phyloP scores from a whole-genome alignment of 345 rosid species.

The Pistacia atlantica region DNA sequence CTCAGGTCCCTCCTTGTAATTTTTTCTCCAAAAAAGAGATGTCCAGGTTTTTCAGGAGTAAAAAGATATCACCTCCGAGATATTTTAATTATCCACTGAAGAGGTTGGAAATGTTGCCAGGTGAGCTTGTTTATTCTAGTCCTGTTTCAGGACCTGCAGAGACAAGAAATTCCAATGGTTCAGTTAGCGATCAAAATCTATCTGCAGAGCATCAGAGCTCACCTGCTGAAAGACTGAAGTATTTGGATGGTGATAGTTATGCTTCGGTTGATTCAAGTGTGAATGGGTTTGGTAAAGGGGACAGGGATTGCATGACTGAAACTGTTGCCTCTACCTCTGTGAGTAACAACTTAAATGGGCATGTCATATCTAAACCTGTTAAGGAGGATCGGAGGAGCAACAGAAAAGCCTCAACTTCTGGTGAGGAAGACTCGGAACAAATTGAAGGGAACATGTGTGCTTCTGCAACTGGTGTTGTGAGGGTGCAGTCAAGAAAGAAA shows the following conservation, averaged over 20 bases:
- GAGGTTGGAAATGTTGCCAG: slow-evolving; percentile 39
- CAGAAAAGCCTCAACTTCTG: slow-evolving; percentile 41
- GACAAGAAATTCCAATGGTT: slow-evolving; percentile 42
- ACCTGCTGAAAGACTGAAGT: slow-evolving; percentile 33
- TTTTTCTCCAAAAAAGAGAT: slow-evolving; percentile 84
- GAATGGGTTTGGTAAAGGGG: slow-evolving; percentile 28
- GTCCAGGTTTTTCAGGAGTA: slow-evolving; percentile 66
- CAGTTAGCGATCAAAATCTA: slow-evolving; percentile 19
- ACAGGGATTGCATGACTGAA: slow-evolving; percentile 28
- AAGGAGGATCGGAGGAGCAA: slow-evolving; percentile 33
- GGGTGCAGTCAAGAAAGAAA: slow-evolving; percentile 94
- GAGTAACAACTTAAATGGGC: slow-evolving; percentile 36
- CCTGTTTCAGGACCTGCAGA: slow-evolving; percentile 28
- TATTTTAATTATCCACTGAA: slow-evolving; percentile 47
- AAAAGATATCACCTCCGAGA: slow-evolving; percentile 53
- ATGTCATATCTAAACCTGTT: slow-evolving; percentile 30
- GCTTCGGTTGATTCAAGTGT: slow-evolving; percentile 31
- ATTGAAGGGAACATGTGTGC: slow-evolving; percentile 94
- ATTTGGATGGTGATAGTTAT: slow-evolving; percentile 36
- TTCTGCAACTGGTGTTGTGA: slow-evolving; percentile 95
- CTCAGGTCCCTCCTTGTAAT: slow-evolving; percentile 82
- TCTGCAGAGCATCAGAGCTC: slow-evolving; percentile 33
- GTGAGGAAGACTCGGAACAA: slow-evolving; percentile 56
- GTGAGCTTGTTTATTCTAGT: slow-evolving; percentile 26
- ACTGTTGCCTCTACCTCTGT: slow-evolving; percentile 30